Evolutionary conservation across 345 rosid genomes (phyloP).

Genomic region (Jatropha curcas): DNA sequence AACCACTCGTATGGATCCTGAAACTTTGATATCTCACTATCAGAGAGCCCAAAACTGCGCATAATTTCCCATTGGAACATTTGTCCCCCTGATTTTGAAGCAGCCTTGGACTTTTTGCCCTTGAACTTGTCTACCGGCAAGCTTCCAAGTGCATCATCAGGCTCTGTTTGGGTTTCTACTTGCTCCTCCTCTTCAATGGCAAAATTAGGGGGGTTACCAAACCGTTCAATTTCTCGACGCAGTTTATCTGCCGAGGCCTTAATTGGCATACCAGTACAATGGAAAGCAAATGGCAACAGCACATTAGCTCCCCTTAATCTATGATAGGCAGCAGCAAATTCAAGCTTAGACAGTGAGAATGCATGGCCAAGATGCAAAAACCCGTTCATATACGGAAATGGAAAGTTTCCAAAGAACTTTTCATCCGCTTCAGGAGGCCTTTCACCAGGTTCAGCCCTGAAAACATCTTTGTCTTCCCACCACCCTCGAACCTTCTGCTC

Average conservation of each 20-base stretch:
- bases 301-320: conserved; percentile 87
- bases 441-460: conserved; percentile 58
- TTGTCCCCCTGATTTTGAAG: conserved; percentile 81
- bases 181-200: conserved; percentile 41
- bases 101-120: conserved; percentile 87
- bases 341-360: conserved; percentile 75
- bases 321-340: conserved; percentile 89
- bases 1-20: conserved; percentile 82
- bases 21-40: conserved; percentile 63
- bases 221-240: conserved; percentile 61
- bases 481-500: conserved; percentile 43
- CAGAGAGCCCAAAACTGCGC: conserved; percentile 84
- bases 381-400: conserved; percentile 86
- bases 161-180: conserved; percentile 25
- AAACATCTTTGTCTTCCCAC: conserved; percentile 80
- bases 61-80: conserved; percentile 91
- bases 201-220: conserved; percentile 78
- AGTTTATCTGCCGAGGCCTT: conserved; percentile 97
- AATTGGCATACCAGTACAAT: conserved; percentile 97
- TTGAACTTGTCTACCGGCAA: conserved; percentile 55
- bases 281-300: conserved; percentile 83
- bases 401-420: conserved; percentile 77
- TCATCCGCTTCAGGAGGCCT: conserved; percentile 53
- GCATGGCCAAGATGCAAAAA: conserved; percentile 80
- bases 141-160: conserved; percentile 38